Base-by-base conservation (phyloP, 1,284 basidiomycete genomes). In the Tilletia setariae region DNA sequence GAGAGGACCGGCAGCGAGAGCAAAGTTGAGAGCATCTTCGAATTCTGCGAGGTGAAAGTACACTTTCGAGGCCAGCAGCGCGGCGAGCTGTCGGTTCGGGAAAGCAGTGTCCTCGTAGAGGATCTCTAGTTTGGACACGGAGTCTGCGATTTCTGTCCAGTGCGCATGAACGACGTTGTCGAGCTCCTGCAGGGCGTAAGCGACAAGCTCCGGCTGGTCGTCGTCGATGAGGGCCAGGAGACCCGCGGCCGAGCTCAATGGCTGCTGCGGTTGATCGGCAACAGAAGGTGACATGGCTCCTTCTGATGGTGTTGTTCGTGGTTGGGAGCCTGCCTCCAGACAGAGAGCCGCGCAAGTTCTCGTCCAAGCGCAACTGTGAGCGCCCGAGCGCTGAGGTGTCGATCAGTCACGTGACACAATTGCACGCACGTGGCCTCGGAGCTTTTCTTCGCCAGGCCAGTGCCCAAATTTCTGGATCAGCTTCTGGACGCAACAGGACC, bases 121-220 rank as follows among this genome's bases (percentile, higher is more conserved):
- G 46, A 80, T 76, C 66, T 82, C 81, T 68, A 82, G 76, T 63
- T 78, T 77, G 64, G 76, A 70, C 64, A 82, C 73, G 53, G 76
- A 74, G 68, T 82, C 81, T 53, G 81, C 79, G 42, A 82, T 79
- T 67, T 82, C 81, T 9, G 81, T 76, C 81, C 81, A 82, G 72
- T 79, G 81, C 28, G 76, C 74, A 62, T 79, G 74, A 1, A 82
- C 81, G 23, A 80, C 69, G 32, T 70, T 70, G 63, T 82, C 74
- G 65, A 82, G 78, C 67, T 79, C 77, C 65, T 78, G 72, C 66
- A 82, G 74, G 0, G 81, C 81, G 67, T 81, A 81, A 2, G 75
- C 74, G 71, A 79, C 78, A 43, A 82, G 74, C 68, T 81, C 79
- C 11, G 75, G 71, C 62, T 82, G 80, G 32, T 78, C 70, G 71